Percentiles rank a stretch among this genome's conserved stretches.
Evolutionary conservation across 192 early-diverging fungal species (phyloP).

Genomic region (Allomyces arbusculus): DNA sequence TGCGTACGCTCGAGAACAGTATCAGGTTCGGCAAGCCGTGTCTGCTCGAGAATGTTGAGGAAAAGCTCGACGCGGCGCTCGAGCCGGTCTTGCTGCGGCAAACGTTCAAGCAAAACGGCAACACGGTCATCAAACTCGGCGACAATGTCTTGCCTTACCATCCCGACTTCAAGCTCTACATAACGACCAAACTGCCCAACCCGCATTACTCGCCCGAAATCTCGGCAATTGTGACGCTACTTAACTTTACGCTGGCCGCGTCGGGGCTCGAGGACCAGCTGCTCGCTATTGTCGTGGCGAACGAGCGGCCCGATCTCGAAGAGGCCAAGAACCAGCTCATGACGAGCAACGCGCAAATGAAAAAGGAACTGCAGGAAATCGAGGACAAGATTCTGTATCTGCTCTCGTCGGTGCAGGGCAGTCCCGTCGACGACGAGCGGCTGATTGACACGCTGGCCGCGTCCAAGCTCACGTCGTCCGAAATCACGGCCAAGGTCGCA

Average conservation of each 20-base stretch:
- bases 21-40: slow-evolving; percentile 96
- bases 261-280: slow-evolving; percentile 93
- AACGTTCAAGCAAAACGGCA: slow-evolving; percentile 80
- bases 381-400: slow-evolving; percentile 84
- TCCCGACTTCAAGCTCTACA: slow-evolving; percentile 80
- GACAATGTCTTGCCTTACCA: slow-evolving; percentile 96
- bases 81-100: slow-evolving; percentile 96
- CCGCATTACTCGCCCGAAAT: slow-evolving; percentile 89
- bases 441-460: slow-evolving; percentile 86
- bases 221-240: slow-evolving; percentile 89
- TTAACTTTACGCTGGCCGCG: slow-evolving; percentile 96
- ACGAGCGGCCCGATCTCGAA: slow-evolving; percentile 90
- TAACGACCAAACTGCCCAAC: slow-evolving; percentile 83
- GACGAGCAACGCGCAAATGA: slow-evolving; percentile 90
- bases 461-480: slow-evolving; percentile 85
- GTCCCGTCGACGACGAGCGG: slow-evolving; percentile 90
- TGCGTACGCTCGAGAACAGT: slow-evolving; percentile 91
- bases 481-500: slow-evolving; percentile 74
- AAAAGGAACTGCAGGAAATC: slow-evolving; percentile 69
- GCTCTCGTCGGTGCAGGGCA: slow-evolving; percentile 81
- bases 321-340: slow-evolving; percentile 73
- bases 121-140: slow-evolving; percentile 85
- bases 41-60: slow-evolving; percentile 79
- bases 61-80: slow-evolving; percentile 89
- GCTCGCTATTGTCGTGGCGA: slow-evolving; percentile 80